These are phyloP conservation scores for Escovopsis sp. DNA, from an alignment of 2,329 filamentous ascomycete species.

Conservation along the genomic window DNA sequence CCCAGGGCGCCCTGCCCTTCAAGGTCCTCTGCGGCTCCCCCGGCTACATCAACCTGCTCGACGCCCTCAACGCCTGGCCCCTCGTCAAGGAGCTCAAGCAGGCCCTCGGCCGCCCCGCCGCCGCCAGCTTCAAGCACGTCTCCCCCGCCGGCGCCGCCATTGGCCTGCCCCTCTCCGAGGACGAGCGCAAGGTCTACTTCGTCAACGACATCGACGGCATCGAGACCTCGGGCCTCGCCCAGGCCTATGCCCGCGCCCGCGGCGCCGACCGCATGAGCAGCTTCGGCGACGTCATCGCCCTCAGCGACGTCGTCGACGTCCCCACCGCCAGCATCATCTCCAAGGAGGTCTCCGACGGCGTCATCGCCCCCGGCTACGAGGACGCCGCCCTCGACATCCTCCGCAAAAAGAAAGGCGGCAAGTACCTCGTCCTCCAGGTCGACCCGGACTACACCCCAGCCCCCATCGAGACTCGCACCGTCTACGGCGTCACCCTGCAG, in stretches of 20 bases:
- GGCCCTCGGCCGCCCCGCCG: slow-evolving; percentile 75
- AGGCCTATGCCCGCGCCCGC: slow-evolving; percentile 89
- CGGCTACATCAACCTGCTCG: slow-evolving; percentile 94
- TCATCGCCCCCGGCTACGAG: slow-evolving; percentile 81
- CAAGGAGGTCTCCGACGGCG: slow-evolving; percentile 92
- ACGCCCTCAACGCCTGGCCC: slow-evolving; percentile 92
- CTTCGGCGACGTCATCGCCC: slow-evolving; percentile 91
- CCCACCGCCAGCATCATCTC: slow-evolving; percentile 95
- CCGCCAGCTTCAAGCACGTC: slow-evolving; percentile 97
- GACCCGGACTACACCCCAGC: slow-evolving; percentile 73
- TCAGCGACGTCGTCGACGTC: slow-evolving; percentile 81
- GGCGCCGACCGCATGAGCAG: slow-evolving; percentile 97
- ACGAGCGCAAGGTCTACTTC: slow-evolving; percentile 96
- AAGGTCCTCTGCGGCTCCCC: slow-evolving; percentile 81
- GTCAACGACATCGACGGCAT: slow-evolving; percentile 89
- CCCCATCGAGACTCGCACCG: slow-evolving; percentile 69
- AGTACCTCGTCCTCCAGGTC: slow-evolving; percentile 92
- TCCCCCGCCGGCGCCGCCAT: slow-evolving; percentile 94
- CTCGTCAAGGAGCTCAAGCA: slow-evolving; percentile 91
- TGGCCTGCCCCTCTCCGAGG: slow-evolving; percentile 68
- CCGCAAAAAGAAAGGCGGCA: slow-evolving; percentile 95
- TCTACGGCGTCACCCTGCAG: slow-evolving; percentile 77
- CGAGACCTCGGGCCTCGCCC: slow-evolving; percentile 71
- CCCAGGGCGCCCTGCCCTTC: slow-evolving; percentile 69
- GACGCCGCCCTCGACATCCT: slow-evolving; percentile 79